Base-by-base conservation (phyloP, 495 filamentous ascomycete species). In the Schizothecium vesticola region DNA sequence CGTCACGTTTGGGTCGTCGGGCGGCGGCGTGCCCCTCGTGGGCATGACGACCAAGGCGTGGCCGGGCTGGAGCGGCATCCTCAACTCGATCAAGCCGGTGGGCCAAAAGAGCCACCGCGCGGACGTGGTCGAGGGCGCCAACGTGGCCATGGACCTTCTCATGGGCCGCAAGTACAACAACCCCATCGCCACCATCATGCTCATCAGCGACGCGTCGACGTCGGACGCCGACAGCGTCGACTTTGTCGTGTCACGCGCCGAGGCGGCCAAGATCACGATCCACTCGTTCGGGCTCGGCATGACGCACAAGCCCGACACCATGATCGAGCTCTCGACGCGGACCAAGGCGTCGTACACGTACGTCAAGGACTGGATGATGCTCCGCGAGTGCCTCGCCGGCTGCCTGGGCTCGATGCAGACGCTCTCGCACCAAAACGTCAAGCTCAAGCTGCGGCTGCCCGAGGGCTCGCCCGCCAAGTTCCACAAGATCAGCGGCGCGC, bases 341-440 rank as follows among this genome's bases (percentile, higher is more conserved):
- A 99, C 95, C 8, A 99, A 98, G 80, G 95, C 94, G 4, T 94
- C 92, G 21, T 99, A 97, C 73, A 94, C 93, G 6, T 99, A 98
- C 74, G 94, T 98, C 73, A 98, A 98, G 78, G 95, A 99, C 76
- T 99, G 95, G 95, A 99, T 98, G 95, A 98, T 97, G 94, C 85
- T 99, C 33, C 89, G 95, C 22, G 95, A 99, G 78, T 99, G 96
- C 78, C 86, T 98, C 59, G 96, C 95, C 21, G 95, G 95, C 25
- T 98, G 96, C 75, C 80, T 99, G 43, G 95, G 95, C 56, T 88
- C 93, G n/a, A 83, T 98, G 72, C 95, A 99, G 78, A 93, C 92
- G 0, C 90, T 92, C 22, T 98, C 96, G n/a, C 95, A 99, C 79
- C 96, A 98, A 77, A 99, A 98, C 75, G 95, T 94, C 66, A 98